Percentiles rank a stretch among this genome's conserved stretches.
Evolutionary conservation across 2,329 filamentous ascomycete species (phyloP).

Genomic region (Emergomyces orientalis): DNA sequence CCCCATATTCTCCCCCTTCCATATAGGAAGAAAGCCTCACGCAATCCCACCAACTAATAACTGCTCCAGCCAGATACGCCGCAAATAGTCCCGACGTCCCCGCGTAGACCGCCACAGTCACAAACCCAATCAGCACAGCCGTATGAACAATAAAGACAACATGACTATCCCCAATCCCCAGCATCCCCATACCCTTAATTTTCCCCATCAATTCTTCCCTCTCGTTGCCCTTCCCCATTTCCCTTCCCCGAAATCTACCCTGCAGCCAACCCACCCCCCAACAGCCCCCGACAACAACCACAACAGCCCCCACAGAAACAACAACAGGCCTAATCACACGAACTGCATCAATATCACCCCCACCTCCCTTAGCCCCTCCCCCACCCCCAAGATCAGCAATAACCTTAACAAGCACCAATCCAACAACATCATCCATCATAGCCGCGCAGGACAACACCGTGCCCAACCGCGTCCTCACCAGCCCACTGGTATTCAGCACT

Average conservation of each 20-base stretch:
- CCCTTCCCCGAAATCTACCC: slow-evolving; percentile 7
- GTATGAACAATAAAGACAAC: slow-evolving; percentile 38
- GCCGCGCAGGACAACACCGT: slow-evolving; percentile 61
- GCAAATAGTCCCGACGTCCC: slow-evolving; percentile 50
- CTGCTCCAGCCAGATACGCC: slow-evolving; percentile 48
- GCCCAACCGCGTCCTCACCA: slow-evolving; percentile 48
- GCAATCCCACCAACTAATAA: slow-evolving; percentile 44
- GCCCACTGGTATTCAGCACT: slow-evolving; percentile 49
- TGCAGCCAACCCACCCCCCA: slow-evolving; percentile 62
- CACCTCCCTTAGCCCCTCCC: no score
- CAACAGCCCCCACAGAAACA: slow-evolving; percentile 54
- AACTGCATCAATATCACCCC: slow-evolving; percentile 18
- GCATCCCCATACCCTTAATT: slow-evolving; percentile 36
- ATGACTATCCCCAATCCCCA: slow-evolving; percentile 21
- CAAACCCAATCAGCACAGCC: slow-evolving; percentile 37
- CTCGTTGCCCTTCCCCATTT: slow-evolving; percentile 23
- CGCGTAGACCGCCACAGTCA: slow-evolving; percentile 44
- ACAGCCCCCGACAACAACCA: slow-evolving; percentile 67
- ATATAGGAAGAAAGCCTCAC: neutral
- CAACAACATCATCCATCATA: slow-evolving; percentile 74
- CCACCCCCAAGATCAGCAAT: slow-evolving; percentile 54
- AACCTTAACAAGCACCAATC: slow-evolving; percentile 66
- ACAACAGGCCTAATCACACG: slow-evolving; percentile 44
- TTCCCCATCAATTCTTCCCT: neutral
- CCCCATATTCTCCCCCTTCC: neutral